Evolutionary conservation across 192 early-diverging fungal genomes (phyloP), one percentile per base, ranked within the genome.

Genomic region (Linnemannia schmuckeri): DNA sequence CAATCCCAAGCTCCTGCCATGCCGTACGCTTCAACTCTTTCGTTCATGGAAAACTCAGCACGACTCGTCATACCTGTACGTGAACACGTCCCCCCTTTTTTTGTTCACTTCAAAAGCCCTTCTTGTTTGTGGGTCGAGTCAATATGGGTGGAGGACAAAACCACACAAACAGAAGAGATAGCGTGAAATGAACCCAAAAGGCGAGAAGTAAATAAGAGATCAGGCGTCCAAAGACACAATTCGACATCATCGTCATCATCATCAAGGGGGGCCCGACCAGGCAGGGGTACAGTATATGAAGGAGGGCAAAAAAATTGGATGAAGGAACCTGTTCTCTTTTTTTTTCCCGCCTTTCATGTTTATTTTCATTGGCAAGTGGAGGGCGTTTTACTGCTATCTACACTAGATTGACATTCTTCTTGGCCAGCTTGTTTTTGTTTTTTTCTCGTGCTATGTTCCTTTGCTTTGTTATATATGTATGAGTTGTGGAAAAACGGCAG

Each of bases 231-330:
- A 30, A 37, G 37, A 37, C 37, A 37, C 52, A 54, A 9, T 30
- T 66, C 30, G 61, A 61, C 55, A 61, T 61, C 55, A 61, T 61
- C 55, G 55, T 13, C 61, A 66, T 63, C 61, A 63, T 63, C 27
- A 0, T 30, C 27, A n/a, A 63, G 10, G 61, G 12, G 61, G n/a
- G 24, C 24, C 15, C 27, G 27, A 33, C n/a, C 3, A 66, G 27
- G 61, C 61, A 66, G 61, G 61, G 61, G 61, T 66, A 27, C 27
- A 57, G 22, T 57, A n/a, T n/a, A 24, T 24, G n/a, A n/a, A 10
- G 0, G 57, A 33, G n/a, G 27, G 1, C 5, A 30, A 12, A 63
- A 24, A 24, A 63, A 0, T 10, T 63, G 57, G n/a, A 30, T 63
- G 57, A 27, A 30, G 4, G 4, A 33, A 24, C 74, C 30, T 61